Conservation (phyloP, 2,329 filamentous ascomycete genomes). For the Pseudocercospora fuligena region DNA sequence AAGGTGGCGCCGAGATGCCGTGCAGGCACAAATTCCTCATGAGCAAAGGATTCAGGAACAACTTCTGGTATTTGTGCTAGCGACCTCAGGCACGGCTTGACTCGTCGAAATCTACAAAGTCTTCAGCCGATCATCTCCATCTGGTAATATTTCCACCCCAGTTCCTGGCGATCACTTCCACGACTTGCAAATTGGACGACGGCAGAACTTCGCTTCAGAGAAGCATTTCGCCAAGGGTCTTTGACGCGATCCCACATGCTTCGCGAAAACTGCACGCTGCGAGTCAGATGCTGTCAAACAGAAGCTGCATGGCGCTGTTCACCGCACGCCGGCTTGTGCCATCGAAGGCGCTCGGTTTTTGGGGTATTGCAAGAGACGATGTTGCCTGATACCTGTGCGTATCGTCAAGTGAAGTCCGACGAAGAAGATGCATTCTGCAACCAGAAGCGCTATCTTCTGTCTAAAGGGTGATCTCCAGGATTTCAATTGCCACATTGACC, state of each 20-base stretch:
- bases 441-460: neutral
- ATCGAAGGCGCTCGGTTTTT: neutral
- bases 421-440: neutral
- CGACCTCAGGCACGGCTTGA: neutral
- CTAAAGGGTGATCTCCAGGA: constrained; percentile 8
- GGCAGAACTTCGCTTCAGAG: constrained; percentile 1
- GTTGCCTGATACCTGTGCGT: neutral
- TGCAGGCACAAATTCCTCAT: neutral
- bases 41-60: neutral
- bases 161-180: constrained; percentile 6
- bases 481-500: constrained; percentile 9
- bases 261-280: neutral
- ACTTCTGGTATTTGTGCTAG: neutral
- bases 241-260: neutral
- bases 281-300: constrained; percentile 4
- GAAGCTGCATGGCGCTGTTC: neutral
- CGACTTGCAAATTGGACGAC: neutral
- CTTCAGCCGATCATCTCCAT: neutral
- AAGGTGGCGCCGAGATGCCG: neutral
- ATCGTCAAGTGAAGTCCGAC: neutral
- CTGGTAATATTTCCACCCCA: neutral
- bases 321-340: neutral
- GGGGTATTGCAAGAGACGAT: neutral
- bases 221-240: neutral
- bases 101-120: neutral